These are phyloP conservation scores for Telfairia occidentalis DNA, from an alignment of 331 rosid genomes.

Conservation along the genomic window DNA sequence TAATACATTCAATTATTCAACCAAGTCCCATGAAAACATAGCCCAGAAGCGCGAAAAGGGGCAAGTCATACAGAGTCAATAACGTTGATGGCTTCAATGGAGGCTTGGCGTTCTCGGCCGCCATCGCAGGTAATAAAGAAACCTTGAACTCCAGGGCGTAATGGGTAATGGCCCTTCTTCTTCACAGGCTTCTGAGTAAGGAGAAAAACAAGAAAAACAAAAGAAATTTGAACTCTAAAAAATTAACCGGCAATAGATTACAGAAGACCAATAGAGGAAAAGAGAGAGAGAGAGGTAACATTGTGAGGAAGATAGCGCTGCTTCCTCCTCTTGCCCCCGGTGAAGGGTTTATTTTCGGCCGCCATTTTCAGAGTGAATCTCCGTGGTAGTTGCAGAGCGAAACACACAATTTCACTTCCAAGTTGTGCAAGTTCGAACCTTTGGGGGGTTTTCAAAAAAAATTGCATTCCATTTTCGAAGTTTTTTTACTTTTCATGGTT, in stretches of 20 bases:
- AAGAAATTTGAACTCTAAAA: too few species aligned
- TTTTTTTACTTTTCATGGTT: too few species aligned
- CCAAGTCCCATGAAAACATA: not conserved
- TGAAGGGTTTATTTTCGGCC: slow-evolving; percentile 30
- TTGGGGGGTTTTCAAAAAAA: not conserved
- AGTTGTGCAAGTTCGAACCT: not conserved
- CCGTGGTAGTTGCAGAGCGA: too few species aligned
- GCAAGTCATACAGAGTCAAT: slow-evolving; percentile 51
- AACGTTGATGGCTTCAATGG: slow-evolving; percentile 73
- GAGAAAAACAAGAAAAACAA: not conserved
- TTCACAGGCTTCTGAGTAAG: slow-evolving; percentile 66
- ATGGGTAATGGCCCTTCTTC: slow-evolving; percentile 78
- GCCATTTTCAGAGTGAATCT: slow-evolving; percentile 31
- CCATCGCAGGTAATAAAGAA: slow-evolving; percentile 95
- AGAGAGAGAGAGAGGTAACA: slow-evolving; percentile 21
- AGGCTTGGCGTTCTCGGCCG: slow-evolving; percentile 89
- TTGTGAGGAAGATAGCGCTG: slow-evolving; percentile 81
- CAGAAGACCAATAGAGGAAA: not conserved
- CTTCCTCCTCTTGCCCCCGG: slow-evolving; percentile 52
- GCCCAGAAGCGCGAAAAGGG: not conserved
- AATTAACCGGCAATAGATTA: not conserved
- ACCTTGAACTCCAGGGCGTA: slow-evolving; percentile 80
- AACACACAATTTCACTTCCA: not conserved
- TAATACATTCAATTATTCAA: not conserved
- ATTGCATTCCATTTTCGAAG: not conserved